Percentiles rank a stretch among this genome's conserved stretches.
Conservation (phyloP, 495 filamentous ascomycete species). For the Penicillium ucsense region DNA sequence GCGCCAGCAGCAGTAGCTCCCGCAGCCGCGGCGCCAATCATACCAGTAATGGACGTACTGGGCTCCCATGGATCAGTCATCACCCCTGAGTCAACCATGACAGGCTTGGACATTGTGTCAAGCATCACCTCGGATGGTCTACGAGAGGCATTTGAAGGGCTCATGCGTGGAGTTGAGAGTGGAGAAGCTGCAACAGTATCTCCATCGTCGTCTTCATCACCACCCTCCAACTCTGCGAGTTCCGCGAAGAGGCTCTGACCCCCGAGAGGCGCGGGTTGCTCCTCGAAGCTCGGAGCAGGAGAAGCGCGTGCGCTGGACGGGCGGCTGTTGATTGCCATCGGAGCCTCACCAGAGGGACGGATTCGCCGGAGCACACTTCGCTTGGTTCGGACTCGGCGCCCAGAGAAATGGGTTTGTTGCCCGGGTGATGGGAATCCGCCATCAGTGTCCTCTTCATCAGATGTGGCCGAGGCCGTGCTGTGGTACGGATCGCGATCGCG, state of each 20-base stretch:
- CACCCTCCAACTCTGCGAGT: conserved; percentile 63
- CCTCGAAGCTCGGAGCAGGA: conserved; percentile 30
- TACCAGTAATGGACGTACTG: background rate
- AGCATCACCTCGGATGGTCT: conserved; percentile 27
- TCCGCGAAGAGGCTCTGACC: conserved; percentile 86
- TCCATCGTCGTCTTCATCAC: conserved; percentile 54
- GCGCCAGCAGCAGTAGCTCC: conserved; percentile 4
- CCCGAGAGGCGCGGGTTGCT: conserved; percentile 40
- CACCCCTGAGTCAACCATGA: conserved; percentile 71
- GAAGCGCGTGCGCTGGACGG: conserved; percentile 45
- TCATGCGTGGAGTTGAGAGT: conserved; percentile 43
- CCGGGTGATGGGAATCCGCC: conserved; percentile 49
- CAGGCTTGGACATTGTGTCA: conserved; percentile 19
- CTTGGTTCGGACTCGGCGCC: conserved; percentile 59
- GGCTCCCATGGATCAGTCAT: conserved; percentile 74
- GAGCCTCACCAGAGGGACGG: conserved; percentile 56
- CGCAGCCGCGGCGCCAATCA: background rate
- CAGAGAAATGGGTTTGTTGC: conserved; percentile 46
- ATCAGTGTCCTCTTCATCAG: conserved; percentile 60
- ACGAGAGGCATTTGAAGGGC: conserved; percentile 26
- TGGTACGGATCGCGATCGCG: conserved; percentile 59
- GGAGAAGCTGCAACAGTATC: conserved; percentile 35
- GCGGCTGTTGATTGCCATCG: conserved; percentile 38
- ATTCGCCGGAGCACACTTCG: conserved; percentile 55
- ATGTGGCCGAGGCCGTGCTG: conserved; percentile 85